Base-by-base conservation (phyloP, 768 basidiomycete species). In the Lentinula sp. region DNA sequence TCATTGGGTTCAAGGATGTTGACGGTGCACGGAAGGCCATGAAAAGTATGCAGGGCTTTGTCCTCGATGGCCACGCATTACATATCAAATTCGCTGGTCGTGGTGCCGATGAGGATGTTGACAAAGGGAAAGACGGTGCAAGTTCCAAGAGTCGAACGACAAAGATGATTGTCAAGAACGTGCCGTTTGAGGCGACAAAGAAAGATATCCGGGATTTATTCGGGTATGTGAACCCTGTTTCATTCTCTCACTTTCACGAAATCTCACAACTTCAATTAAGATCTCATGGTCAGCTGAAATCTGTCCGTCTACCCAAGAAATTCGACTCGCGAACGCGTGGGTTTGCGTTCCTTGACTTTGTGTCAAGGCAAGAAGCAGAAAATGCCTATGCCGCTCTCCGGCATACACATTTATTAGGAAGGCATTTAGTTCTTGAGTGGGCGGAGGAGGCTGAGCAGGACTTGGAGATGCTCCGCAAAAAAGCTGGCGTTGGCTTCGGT, bases 161-260 rank as follows among this genome's bases (percentile, higher is more conserved):
- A 64, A 98, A 98, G 85, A 87, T 98, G 82, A 86, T 98, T 55
- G 93, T 98, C 66, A 98, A 98, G 85, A 99, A 99, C 68, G 82
- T 98, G 58, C 95, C 97, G 43, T 99, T 99, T 77, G 97, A 99
- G 73, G 93, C 90, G 49, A 89, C 89, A 46, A 93, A 90, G 79
- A 94, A 91, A 76, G 97, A 99, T 66, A 81, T 99, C 28, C 80
- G 90, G 59, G 90, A 91, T 63, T 73, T 98, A 39, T 97, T 98
- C 72, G 82, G 89, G 93, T 95, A 64, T 60, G 88, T 81, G 3
- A n/a, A 20, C 18, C 58, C 20, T 45, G 51, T 36, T 23, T 35
- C 8, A 57, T 42, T 50, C n/a, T n/a, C 28, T 28, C 28, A 28
- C 28, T 28, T 28, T 28, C 28, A 28, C 4, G 28, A 28, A 28